Percentiles rank a stretch among this genome's conserved stretches.
Conservation (phyloP, 75 land plant species). For the Selaginella tamariscina region DNA sequence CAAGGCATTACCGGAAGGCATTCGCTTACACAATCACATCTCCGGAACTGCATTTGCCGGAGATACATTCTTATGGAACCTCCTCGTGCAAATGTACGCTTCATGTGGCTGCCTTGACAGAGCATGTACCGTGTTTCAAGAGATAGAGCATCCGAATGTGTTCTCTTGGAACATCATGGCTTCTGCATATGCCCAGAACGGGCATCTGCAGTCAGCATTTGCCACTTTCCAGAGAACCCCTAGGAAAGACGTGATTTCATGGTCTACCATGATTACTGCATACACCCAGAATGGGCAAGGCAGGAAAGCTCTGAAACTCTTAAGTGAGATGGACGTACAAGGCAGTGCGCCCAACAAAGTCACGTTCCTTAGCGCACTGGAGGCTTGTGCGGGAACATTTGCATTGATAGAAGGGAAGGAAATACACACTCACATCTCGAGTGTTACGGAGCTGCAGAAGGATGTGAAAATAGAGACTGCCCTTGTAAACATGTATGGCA, state of each 20-base stretch:
- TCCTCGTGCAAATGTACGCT: constrained; percentile 2
- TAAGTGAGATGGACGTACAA: neutral
- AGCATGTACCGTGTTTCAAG: neutral
- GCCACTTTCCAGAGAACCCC: neutral
- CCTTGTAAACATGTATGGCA: neutral
- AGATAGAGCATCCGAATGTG: neutral
- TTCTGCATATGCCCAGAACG: constrained; percentile 6
- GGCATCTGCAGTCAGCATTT: neutral
- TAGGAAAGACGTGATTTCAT: neutral
- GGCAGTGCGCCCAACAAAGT: neutral
- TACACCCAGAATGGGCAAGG: constrained; percentile 2
- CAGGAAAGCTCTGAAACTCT: neutral
- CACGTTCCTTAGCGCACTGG: neutral
- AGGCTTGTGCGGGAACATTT: neutral
- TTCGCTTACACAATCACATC: neutral
- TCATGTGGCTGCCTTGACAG: neutral
- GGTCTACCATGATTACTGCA: constrained; percentile 5
- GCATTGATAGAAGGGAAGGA: neutral
- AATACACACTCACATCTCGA: neutral
- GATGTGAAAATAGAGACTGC: neutral
- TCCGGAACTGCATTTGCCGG: neutral
- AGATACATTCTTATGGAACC: neutral
- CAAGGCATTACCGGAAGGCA: neutral
- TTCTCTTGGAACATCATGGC: constrained; percentile 9
- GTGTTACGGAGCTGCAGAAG: neutral